Evolutionary conservation across 306 rosid species (phyloP), one percentile per base, ranked within the genome.

Genomic region (Mimosa pudica): DNA sequence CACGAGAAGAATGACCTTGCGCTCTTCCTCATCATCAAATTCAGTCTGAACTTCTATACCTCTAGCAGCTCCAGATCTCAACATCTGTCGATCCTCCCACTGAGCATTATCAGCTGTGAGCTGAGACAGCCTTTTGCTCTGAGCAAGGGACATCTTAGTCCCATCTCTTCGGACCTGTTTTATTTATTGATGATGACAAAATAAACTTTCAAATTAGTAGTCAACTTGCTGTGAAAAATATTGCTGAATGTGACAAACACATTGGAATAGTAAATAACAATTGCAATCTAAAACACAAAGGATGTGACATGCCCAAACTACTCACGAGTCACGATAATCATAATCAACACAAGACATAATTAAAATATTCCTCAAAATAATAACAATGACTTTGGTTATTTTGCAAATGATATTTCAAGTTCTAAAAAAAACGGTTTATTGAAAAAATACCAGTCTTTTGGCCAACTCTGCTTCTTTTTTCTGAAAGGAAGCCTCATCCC

Each of bases 391-490:
- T 10, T 44, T 18, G 54, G 55, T 69, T 48, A 67, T 67, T 69
- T 18, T 4, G 17, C 32, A 20, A 5, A n/a, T 4, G 17, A 18
- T 8, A 44, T 14, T 69, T 18, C n/a, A 69, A 44, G 11, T 36
- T 38, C 24, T 69, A n/a, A 16, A 17, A 17, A 14, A 4, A 52
- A 5, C 8, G 20, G 60, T 20, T 51, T 5, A 6, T 24, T 30
- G 30, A 61, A 61, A 45, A 82, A 78, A 55, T 92, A 95, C 98
- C 97, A 95, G 89, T 84, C 91, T 89, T 89, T 91, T 95, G 72
- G 98, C 97, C 85, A 95, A 83, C 85, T 95, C 98, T 18, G 98
- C 98, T 88, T 95, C 98, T 86, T 92, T 95, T 89, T 95, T 95
- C 90, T 95, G 96, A 82, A 91, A 85, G 41, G 98, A 86, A 86